These are phyloP conservation scores for Kwoniella shandongensis DNA, from an alignment of 768 basidiomycete genomes.

Conservation along the genomic window DNA sequence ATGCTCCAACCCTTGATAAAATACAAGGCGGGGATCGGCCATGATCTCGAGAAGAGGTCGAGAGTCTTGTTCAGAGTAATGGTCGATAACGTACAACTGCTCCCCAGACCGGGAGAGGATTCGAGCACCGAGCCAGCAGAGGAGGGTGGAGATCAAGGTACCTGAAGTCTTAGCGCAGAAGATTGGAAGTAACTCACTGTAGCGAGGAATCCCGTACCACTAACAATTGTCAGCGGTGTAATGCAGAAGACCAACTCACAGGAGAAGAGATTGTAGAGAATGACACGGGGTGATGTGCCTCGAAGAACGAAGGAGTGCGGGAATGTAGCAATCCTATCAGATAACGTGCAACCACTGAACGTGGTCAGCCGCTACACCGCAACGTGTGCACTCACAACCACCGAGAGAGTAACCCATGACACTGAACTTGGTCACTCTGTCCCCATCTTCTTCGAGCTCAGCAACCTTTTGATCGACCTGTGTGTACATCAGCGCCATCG, in stretches of 20 bases:
- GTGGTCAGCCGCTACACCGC: neutral
- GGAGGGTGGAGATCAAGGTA: constrained; percentile 30
- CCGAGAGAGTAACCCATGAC: constrained; percentile 39
- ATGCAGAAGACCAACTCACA: too few relatives aligned
- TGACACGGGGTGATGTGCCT: constrained; percentile 24
- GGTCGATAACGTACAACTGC: constrained; percentile 36
- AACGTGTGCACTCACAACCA: constrained; percentile 23
- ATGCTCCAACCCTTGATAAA: constrained; percentile 26
- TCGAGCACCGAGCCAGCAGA: constrained; percentile 29
- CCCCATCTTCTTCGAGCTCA: constrained; percentile 24
- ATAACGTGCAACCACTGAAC: constrained; percentile 41
- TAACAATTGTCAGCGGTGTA: neutral
- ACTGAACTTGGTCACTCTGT: constrained; percentile 33
- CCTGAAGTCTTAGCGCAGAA: constrained; percentile 12
- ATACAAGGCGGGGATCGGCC: constrained; percentile 37
- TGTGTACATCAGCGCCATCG: neutral
- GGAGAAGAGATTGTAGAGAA: constrained; percentile 45
- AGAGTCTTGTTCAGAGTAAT: constrained; percentile 37
- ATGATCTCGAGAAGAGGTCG: constrained; percentile 42
- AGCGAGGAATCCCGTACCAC: constrained; percentile 36
- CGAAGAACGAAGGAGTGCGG: constrained; percentile 40
- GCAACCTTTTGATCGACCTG: constrained; percentile 31
- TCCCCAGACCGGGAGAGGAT: constrained; percentile 38
- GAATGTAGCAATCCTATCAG: constrained; percentile 40
- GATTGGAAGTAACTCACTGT: constrained; percentile 23